These are phyloP conservation scores for Centella asiatica DNA, from an alignment of 129 eudicot genomes.

Conservation along the genomic window DNA sequence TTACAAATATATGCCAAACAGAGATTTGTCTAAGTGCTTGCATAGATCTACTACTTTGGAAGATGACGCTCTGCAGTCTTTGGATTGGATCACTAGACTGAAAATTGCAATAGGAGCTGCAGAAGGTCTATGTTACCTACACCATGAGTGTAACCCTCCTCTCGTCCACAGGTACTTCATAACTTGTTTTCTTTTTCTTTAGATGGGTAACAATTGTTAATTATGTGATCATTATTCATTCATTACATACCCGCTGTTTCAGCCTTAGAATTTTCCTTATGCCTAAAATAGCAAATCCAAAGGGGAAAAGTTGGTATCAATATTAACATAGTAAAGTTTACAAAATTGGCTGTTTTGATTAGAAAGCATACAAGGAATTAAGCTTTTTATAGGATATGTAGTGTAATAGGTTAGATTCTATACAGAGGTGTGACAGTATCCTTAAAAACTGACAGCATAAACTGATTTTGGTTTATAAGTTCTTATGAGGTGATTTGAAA, in stretches of 20 bases:
- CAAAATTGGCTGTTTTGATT: no score
- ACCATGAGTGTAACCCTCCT: constrained; percentile 83
- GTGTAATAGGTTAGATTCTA: no score
- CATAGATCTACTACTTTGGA: constrained; percentile 26
- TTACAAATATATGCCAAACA: constrained; percentile 62
- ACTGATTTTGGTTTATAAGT: no score
- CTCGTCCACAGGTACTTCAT: constrained; percentile 66
- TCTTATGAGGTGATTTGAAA: background rate
- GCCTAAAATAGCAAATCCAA: no score
- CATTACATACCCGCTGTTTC: no score
- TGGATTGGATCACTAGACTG: constrained; percentile 89
- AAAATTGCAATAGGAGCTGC: constrained; percentile 83
- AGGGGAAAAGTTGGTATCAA: no score
- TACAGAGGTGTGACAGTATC: no score
- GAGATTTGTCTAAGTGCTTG: constrained; percentile 63
- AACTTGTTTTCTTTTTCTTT: background rate
- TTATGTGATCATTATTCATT: background rate
- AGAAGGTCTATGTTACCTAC: constrained; percentile 59
- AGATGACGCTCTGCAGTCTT: constrained; percentile 43
- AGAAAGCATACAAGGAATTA: no score
- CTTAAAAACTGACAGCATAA: background rate
- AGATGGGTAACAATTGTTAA: background rate
- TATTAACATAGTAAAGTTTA: no score
- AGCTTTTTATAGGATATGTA: no score
- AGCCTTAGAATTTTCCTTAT: no score